Evolutionary conservation across 2,329 filamentous ascomycete genomes (phyloP).

Genomic region (Lizonia empirigonia): DNA sequence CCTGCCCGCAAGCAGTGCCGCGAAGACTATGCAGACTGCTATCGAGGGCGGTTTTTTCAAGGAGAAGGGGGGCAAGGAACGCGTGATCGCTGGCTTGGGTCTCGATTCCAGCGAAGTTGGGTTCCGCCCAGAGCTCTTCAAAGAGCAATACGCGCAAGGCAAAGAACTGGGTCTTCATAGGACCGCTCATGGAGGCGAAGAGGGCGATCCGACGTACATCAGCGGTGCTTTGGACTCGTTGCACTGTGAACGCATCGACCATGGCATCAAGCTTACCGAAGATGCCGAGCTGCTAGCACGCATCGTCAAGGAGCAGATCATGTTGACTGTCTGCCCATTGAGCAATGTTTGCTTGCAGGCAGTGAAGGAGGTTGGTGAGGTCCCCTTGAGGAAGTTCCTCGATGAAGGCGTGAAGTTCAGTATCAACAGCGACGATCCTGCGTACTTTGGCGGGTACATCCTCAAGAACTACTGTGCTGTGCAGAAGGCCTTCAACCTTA

Average conservation of each 20-base stretch:
- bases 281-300: constrained; percentile 64
- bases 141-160: constrained; percentile 64
- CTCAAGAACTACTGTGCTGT: constrained; percentile 77
- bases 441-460: constrained; percentile 71
- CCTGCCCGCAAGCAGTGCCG: constrained; percentile 62
- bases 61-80: constrained; percentile 52
- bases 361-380: constrained; percentile 52
- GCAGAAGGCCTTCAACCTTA: constrained; percentile 71
- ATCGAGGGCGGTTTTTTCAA: constrained; percentile 52
- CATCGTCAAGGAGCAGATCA: constrained; percentile 61
- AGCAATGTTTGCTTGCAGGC: constrained; percentile 70
- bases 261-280: constrained; percentile 70
- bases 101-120: constrained; percentile 65
- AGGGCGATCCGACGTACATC: constrained; percentile 72
- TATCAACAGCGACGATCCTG: constrained; percentile 64
- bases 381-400: constrained; percentile 68
- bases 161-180: constrained; percentile 59
- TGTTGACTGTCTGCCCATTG: constrained; percentile 75
- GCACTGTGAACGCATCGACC: constrained; percentile 71
- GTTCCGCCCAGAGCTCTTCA: constrained; percentile 61
- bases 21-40: constrained; percentile 51
- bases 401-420: constrained; percentile 69
- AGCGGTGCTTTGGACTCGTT: constrained; percentile 66
- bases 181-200: constrained; percentile 80
- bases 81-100: constrained; percentile 66